Base-by-base conservation (phyloP, 108 stramenopile species). In the Pseudonitzschia pungens region DNA sequence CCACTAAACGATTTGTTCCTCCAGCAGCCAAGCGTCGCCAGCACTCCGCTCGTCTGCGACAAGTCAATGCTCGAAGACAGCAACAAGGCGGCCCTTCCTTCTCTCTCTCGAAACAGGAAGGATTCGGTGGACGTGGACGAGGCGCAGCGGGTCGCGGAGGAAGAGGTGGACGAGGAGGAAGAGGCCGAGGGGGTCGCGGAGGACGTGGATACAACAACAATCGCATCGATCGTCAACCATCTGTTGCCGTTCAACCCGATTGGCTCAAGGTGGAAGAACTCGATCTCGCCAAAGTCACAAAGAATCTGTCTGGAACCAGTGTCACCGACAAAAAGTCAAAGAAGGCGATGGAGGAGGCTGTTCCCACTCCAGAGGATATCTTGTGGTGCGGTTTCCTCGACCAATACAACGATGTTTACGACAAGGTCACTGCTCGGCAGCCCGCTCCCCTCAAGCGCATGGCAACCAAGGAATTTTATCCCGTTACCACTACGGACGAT, bases 401-500 rank as follows among this genome's bases (percentile, higher is more conserved):
- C 77, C 80, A 84, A 64, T 99, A 96, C 84, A 94, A 98, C 74
- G 97, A 98, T 48, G 70, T 80, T 52, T 97, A 96, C 75, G 98
- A 99, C 65, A 92, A 94, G 86, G 82, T 94, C 45, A 83, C 92
- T 9, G 83, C 95, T 31, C 71, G 87, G 22, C 81, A 82, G 44
- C 86, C 91, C 14, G 79, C 73, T 1, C 83, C 87, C 11, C 72
- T 98, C 44, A 89, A 92, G 65, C 79, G 89, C 10, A 84, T 84
- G 74, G 88, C 92, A 68, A 93, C 92, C 70, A 93, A 86, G 77
- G 91, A 90, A 59, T 98, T 97, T 75, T 98, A 97, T 81, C 91
- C 93, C 60, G 97, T 98, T 33, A 97, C 97, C 32, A 97, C 97
- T 11, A 97, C 92, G 15, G 99, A 99, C 68, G 99, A 99, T 89